Evolutionary conservation across 495 filamentous ascomycete genomes (phyloP).

Genomic region (Emericellopsis terricola): DNA sequence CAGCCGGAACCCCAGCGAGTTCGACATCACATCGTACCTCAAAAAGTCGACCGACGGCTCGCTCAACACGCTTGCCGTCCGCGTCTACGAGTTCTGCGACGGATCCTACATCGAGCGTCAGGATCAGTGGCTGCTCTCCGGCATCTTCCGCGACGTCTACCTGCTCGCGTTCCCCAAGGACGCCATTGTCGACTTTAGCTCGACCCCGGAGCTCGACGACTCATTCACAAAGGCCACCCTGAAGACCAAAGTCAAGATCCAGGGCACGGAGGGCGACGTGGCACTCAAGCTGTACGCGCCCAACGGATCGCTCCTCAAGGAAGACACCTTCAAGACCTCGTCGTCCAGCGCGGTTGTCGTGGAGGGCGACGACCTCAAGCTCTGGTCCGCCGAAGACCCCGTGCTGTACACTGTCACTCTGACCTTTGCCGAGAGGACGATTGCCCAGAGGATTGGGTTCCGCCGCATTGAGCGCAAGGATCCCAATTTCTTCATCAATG

Average conservation of each 20-base stretch:
- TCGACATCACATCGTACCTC: conserved; percentile 38
- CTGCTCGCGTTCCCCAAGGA: conserved; percentile 40
- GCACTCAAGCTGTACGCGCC: conserved; percentile 7
- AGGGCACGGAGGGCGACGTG: conserved; percentile 11
- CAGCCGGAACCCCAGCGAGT: conserved; percentile 47
- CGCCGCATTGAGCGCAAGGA: conserved; percentile 35
- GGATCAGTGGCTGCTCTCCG: conserved; percentile 39
- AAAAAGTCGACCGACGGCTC: conserved; percentile 10
- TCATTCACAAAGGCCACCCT: conserved; percentile 37
- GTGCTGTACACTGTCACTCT: conserved; percentile 37
- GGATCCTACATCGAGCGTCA: conserved; percentile 54
- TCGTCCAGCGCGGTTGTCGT: conserved; percentile 9
- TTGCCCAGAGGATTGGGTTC: conserved; percentile 40
- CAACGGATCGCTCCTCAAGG: conserved; percentile 4
- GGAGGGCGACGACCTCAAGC: conserved; percentile 23
- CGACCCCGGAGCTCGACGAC: conserved; percentile 36
- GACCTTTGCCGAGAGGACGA: conserved; percentile 16
- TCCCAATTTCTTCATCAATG: conserved; percentile 43
- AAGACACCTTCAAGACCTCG: not conserved
- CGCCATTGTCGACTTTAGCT: conserved; percentile 39
- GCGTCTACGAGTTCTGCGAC: conserved; percentile 50
- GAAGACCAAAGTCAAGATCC: conserved; percentile 23
- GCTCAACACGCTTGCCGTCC: conserved; percentile 38
- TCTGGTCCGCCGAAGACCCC: conserved; percentile 53
- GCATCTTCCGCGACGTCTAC: conserved; percentile 55